Evolutionary conservation across 2,329 filamentous ascomycete genomes (phyloP), one percentile per base, ranked within the genome.

Genomic region (Pseudogymnoascus sp.): DNA sequence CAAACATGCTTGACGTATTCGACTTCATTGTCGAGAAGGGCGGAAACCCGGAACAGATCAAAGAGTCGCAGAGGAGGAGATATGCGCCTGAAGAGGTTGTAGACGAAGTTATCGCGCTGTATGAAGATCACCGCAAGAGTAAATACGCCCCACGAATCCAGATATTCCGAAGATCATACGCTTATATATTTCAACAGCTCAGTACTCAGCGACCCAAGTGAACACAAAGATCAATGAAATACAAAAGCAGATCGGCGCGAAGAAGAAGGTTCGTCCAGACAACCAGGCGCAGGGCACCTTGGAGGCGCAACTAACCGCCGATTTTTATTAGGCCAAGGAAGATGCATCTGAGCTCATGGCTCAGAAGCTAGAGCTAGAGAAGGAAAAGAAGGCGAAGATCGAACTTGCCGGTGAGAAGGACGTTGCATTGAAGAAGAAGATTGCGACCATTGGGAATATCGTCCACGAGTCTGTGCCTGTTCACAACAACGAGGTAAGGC

Each of bases 1-100:
- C 62, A 69, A 75, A 68, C 60, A 91, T 91, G 88, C 81, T 91
- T 68, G 89, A 92, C 78, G 81, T 91, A 61, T 81, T 83, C 68
- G 89, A 92, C 72, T 91, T 93, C 73, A 87, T 93, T 71, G 77
- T 83, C 73, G 91, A 97, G 76, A 89, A 92, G 69, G 94, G 93
- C 67, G 94, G 94, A 69, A 85, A 97, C 77, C 90, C 92, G 13
- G 88, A 96, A 72, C 87, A 86, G 78, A 94, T 99, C 76, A 89
- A 89, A 74, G 91, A 97, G 75, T 94, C 89, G 66, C 94, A 99
- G 77, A 84, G 88, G 68, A 86, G 86, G 72, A 87, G 94, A 69
- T 84, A 85, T 78, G 92, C 90, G 58, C 82, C 86, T 11, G 89
- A 92, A 71, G 89, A 91, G 72, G 80, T 88, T 57, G 93, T 99